These are phyloP conservation scores for Gnetum montanum DNA, from an alignment of 75 land plant species.

Conservation along the genomic window DNA sequence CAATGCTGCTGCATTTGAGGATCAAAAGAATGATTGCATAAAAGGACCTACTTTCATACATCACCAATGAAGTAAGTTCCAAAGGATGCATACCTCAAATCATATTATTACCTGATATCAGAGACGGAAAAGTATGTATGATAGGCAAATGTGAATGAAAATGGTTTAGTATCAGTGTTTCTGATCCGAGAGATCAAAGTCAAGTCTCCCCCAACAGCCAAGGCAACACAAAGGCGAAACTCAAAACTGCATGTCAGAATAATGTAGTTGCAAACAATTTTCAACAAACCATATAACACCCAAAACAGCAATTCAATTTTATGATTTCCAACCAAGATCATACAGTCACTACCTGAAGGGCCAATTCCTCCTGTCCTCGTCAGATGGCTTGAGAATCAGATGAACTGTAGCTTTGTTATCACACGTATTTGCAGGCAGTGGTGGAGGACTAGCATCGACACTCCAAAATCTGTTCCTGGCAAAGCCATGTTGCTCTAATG, in stretches of 20 bases:
- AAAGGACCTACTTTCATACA: no score
- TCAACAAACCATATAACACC: not conserved
- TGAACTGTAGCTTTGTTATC: constrained; percentile 42
- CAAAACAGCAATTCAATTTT: not conserved
- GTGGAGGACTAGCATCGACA: constrained; percentile 66
- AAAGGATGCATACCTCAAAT: no score
- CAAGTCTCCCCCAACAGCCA: constrained; percentile 64
- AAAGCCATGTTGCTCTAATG: constrained; percentile 82
- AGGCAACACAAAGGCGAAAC: constrained; percentile 53
- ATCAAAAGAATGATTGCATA: no score
- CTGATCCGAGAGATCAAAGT: constrained; percentile 67
- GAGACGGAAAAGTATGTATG: constrained; percentile 83
- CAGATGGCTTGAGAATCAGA: constrained; percentile 61
- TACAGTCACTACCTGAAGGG: constrained; percentile 41
- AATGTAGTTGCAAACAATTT: not conserved
- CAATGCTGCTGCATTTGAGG: no score
- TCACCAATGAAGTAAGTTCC: no score
- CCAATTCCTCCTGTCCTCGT: constrained; percentile 72
- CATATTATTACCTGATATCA: constrained; percentile 91
- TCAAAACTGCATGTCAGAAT: constrained; percentile 44
- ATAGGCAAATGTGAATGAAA: constrained; percentile 74
- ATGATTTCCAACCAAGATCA: not conserved
- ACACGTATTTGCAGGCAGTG: constrained; percentile 24
- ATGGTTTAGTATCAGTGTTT: constrained; percentile 70
- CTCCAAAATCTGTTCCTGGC: constrained; percentile 80